Base-by-base conservation (phyloP, 2,329 filamentous ascomycete genomes). In the Claviceps pazoutovae region DNA sequence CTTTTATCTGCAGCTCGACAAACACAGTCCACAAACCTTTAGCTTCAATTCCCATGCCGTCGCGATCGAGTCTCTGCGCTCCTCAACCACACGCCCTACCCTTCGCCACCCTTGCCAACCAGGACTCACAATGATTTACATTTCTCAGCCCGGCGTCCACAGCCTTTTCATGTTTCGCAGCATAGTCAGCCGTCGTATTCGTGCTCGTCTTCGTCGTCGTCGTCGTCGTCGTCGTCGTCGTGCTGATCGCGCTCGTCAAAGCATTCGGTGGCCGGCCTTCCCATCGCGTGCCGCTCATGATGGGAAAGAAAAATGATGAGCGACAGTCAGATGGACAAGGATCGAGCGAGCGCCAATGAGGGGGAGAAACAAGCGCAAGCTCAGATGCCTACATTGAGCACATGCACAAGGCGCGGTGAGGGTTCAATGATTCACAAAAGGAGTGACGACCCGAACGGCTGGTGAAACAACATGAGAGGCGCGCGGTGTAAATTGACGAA, bases 141-240 rank as follows among this genome's bases (percentile, higher is more conserved):
- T 84, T 88, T 66, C 80, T 81, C 64, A 95, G 71, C 48, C 90
- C 90, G 51, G 90, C 90, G 66, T 90, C 85, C 4, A 66, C 65
- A 26, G 61, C 59, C 42, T 64, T 59, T 49, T 59, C 59, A 46
- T 58, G 56, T 48, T 60, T 62, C 46, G 54, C 41, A 34, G 51
- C 49, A 49, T 55, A 36, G 30, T 44, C 16, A 13, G 36, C 9
- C 3, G 7, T 21, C 23, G 37, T 46, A 43, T 23, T 47, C 13
- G 43, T n/a, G 21, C 21, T 34, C 26, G 26, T 36, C 14, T 14
- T 3, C 23, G 30, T n/a, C 19, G 42, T 17, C 16, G 21, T 36
- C 14, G 23, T 3, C 23, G 30, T n/a, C 19, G 42, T 17, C 16
- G 21, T 13, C 13, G 23, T 17, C 16, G 21, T 13, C 13, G 23